Base-by-base conservation (phyloP, 2,329 filamentous ascomycete genomes). In the Chlorencoelia australis region DNA sequence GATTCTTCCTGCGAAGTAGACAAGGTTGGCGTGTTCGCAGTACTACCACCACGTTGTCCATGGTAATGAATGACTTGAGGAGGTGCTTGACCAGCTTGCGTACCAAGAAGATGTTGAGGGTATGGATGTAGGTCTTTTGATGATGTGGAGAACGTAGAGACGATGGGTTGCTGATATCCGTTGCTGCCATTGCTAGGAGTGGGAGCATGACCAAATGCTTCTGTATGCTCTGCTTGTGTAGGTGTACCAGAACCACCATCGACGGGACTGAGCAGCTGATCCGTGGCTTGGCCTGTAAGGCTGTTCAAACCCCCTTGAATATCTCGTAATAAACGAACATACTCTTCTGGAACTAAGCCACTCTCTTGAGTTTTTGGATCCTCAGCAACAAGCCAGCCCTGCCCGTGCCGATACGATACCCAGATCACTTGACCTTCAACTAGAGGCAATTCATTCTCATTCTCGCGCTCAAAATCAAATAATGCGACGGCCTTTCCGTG, bases 351-450 rank as follows among this genome's bases (percentile, higher is more conserved):
- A 2, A 98, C 91, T 22, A 98, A 69, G 1, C 91, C 91, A 53
- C 86, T 94, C 62, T 98, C 91, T 47, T 77, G 86, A 1, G 87
- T 95, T 59, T 86, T 88, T 9, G 89, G 88, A 54, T 98, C 91
- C 62, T 95, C 85, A 4, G 91, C 91, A 16, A 98, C 91, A 34
- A 98, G 70, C 91, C 91, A 98, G 37, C 91, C 91, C 61, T 96
- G 87, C 11, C 89, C 89, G 56, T 96, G 88, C 28, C 91, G 75
- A 59, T 96, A 98, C 11, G 86, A 94, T 16, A 98, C 88, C 67
- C 91, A 82, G 39, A 98, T 94, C 39, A 95, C 85, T 55, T 98
- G 91, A 5, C 91, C 91, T 61, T 98, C 91, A 1, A 85, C 79
- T 30, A 98, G 66, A 4, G 87, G 86, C 39, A 98, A 66, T 60